Percentiles rank a stretch among this genome's conserved stretches.
phyloP scores from a whole-genome alignment of 2,329 filamentous ascomycete genomes.

The Fusarium humuli region DNA sequence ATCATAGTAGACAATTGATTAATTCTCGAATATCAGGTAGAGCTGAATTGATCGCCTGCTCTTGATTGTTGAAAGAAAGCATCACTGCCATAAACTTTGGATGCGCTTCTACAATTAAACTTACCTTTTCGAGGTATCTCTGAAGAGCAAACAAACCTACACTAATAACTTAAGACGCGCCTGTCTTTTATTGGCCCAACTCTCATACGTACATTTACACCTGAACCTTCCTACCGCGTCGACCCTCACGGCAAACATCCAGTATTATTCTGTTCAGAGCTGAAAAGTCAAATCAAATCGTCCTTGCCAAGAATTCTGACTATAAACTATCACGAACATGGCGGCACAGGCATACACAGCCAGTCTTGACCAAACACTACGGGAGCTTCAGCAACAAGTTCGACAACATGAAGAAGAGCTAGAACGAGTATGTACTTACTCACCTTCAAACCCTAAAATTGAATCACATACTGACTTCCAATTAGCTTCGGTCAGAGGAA shows the following conservation, averaged over 20 bases:
- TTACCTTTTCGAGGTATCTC: background rate
- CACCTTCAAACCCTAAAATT: background rate
- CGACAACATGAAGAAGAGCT: conserved; percentile 65
- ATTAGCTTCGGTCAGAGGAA: conserved; percentile 47
- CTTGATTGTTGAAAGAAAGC: background rate
- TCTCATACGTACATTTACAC: background rate
- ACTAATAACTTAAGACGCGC: conserved; percentile 2
- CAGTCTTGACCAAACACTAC: conserved; percentile 74
- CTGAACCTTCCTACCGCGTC: background rate
- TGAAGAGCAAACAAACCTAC: background rate
- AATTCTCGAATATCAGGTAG: background rate
- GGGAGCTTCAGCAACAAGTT: conserved; percentile 71
- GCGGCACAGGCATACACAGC: conserved; percentile 51
- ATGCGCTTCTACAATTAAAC: background rate
- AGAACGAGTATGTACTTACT: conserved; percentile 54
- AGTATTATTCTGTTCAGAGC: background rate
- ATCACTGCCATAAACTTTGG: background rate
- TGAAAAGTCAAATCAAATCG: background rate
- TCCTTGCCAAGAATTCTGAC: conserved; percentile 2
- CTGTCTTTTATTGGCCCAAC: background rate
- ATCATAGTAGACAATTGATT: background rate
- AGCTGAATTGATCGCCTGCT: background rate
- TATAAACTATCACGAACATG: conserved; percentile 34
- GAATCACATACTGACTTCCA: conserved; percentile 1
- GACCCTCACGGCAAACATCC: background rate